Evolutionary conservation across 208 protist genomes (phyloP).

Genomic region (Leishmania martiniquensis): DNA sequence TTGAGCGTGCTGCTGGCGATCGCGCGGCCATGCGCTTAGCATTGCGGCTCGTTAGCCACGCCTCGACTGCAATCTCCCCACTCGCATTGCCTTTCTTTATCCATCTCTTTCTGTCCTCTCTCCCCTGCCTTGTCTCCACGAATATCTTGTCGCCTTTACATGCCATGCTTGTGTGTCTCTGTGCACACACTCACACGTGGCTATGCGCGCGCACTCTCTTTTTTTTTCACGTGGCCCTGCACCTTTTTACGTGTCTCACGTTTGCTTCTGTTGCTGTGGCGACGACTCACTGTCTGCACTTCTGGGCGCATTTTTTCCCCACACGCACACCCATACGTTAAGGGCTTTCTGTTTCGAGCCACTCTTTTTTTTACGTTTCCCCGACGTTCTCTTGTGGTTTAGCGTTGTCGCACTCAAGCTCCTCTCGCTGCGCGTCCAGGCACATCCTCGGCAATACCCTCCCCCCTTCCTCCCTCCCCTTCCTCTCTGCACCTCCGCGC

Average conservation of each 20-base stretch:
- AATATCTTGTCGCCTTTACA: not conserved
- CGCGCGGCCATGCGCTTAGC: not conserved
- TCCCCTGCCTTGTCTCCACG: not conserved
- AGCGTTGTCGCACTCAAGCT: not conserved
- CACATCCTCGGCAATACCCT: not conserved
- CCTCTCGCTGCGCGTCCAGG: not conserved
- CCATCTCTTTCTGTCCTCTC: not conserved
- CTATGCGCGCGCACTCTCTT: not conserved
- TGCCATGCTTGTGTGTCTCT: not conserved
- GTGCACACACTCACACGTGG: not conserved
- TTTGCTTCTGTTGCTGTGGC: conserved; percentile 10
- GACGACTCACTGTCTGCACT: not conserved
- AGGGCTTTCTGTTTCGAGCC: conserved; percentile 1
- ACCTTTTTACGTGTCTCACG: not conserved
- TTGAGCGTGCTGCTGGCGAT: not conserved
- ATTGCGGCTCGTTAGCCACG: not conserved
- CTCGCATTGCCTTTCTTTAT: not conserved
- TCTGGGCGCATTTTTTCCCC: not conserved
- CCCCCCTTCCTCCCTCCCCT: too few relatives aligned
- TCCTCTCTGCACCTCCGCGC: not conserved
- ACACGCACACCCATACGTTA: not conserved
- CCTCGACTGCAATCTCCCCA: not conserved
- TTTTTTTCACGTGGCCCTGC: not conserved
- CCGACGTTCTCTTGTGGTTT: not conserved
- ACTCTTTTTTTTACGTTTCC: not conserved